phyloP scores from a whole-genome alignment of 1,139 yeast genomes.

The Tardiomyces digboiensis region DNA sequence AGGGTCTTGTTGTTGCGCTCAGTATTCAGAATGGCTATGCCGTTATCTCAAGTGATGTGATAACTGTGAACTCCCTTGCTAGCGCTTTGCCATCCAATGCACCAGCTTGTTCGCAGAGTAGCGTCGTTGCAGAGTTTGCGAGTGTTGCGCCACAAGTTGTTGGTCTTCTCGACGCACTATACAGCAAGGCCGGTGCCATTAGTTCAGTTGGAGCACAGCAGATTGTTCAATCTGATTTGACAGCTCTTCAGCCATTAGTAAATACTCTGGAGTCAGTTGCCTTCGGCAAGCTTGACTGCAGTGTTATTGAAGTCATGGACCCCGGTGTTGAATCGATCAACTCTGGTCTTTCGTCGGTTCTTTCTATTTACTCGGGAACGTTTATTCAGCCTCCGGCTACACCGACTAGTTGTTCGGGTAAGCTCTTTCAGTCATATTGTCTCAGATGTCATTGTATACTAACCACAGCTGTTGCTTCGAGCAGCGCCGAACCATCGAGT shows the following conservation, averaged over 20 bases:
- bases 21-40: not conserved
- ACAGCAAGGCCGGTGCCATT: conserved; percentile 6
- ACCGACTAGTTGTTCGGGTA: not conserved
- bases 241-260: not conserved
- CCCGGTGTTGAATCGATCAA: not conserved
- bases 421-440: too few species aligned
- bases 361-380: not conserved
- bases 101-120: not conserved
- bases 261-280: not conserved
- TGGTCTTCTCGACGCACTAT: conserved; percentile 5
- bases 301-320: not conserved
- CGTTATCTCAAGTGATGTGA: not conserved
- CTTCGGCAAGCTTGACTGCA: not conserved
- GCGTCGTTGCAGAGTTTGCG: not conserved
- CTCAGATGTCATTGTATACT: too few species aligned
- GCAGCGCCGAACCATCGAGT: not conserved
- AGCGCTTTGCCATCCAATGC: not conserved
- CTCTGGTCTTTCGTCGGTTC: not conserved
- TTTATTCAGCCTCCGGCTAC: not conserved
- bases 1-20: not conserved
- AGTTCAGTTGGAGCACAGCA: conserved; percentile 4
- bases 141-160: conserved; percentile 2
- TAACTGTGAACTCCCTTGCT: not conserved
- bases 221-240: conserved; percentile 6
- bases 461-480: not conserved